Evolutionary conservation across 2,329 filamentous ascomycete genomes (phyloP), one percentile per base, ranked within the genome.

Genomic region (Botrytis pseudocinerea): DNA sequence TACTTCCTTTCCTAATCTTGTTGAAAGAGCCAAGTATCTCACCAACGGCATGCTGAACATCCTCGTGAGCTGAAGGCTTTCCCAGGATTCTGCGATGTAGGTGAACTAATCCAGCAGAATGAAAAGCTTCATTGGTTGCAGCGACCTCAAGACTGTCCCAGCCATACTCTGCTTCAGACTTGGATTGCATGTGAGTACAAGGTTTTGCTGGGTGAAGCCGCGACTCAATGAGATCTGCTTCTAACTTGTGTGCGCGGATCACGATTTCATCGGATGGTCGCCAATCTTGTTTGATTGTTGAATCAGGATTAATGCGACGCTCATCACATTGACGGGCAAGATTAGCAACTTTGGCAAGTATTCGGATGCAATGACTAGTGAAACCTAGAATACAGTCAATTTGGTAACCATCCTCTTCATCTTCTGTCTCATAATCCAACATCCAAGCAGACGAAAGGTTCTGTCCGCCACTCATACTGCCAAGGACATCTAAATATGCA

Each of bases 371-470:
- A 51, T 88, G 87, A 35, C 89, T 91, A 0, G 92, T 93, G 82
- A 94, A 95, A 14, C 93, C 93, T 78, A 93, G 90, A 75, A 95
- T 90, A 81, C 92, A 96, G 82, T 94, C 93, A 73, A 95, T 93
- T 73, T 91, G 85, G 77, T 88, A 90, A 64, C 89, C 91, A 76
- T 91, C 87, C 35, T 64, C 61, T 71, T 89, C 87, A 62, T 86
- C 85, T 48, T 88, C 85, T 6, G 83, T 79, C 7, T 85, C 84
- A 73, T 87, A 86, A 74, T 88, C 87, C 40, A 78, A 66, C 20
- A 78, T 76, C 76, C 79, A 80, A 42, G 75, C 68, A 1, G 78
- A 76, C 35, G 75, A 76, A 48, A 76, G 74, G 32, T 75, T 74
- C 46, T 77, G 77, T 16, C 87, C 87, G 25, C 92, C 92, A 71